These are phyloP conservation scores for Alnus rubra DNA, from an alignment of 306 rosid species.

Conservation along the genomic window DNA sequence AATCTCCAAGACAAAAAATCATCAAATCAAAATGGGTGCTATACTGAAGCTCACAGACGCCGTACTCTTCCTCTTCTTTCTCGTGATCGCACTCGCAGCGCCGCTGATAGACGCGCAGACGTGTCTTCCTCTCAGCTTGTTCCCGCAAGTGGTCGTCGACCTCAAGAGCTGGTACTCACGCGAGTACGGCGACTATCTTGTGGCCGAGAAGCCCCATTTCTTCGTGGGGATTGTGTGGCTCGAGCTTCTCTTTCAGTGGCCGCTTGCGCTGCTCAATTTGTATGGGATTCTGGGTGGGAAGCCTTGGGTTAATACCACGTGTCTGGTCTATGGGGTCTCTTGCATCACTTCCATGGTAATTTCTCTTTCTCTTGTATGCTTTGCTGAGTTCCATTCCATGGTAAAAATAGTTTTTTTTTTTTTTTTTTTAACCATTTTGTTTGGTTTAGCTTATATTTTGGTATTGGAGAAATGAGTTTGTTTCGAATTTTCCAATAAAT, in stretches of 20 bases:
- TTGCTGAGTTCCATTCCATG: not conserved
- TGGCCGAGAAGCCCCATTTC: slow-evolving; percentile 60
- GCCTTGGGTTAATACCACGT: slow-evolving; percentile 75
- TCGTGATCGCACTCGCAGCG: slow-evolving; percentile 40
- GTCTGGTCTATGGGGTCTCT: slow-evolving; percentile 73
- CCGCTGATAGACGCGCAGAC: slow-evolving; percentile 62
- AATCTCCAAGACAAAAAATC: not conserved
- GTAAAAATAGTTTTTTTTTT: too few species aligned
- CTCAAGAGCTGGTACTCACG: slow-evolving; percentile 45
- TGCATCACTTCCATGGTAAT: slow-evolving; percentile 62
- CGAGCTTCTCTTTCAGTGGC: slow-evolving; percentile 81
- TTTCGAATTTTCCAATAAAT: not conserved
- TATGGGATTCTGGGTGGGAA: slow-evolving; percentile 53
- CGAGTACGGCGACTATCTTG: slow-evolving; percentile 56
- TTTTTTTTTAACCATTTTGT: not conserved
- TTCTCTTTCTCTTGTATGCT: not conserved
- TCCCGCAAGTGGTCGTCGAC: slow-evolving; percentile 46
- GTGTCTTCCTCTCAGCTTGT: slow-evolving; percentile 43
- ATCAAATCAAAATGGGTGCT: slow-evolving; percentile 40
- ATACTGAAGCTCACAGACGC: slow-evolving; percentile 51
- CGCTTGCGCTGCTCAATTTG: slow-evolving; percentile 54
- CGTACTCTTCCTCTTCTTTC: slow-evolving; percentile 53
- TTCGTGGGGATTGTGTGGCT: slow-evolving; percentile 67
- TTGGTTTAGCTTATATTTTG: not conserved
- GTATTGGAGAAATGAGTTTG: not conserved